These are phyloP conservation scores for Begonia peltatifolia DNA, from an alignment of 306 rosid species.

Conservation along the genomic window DNA sequence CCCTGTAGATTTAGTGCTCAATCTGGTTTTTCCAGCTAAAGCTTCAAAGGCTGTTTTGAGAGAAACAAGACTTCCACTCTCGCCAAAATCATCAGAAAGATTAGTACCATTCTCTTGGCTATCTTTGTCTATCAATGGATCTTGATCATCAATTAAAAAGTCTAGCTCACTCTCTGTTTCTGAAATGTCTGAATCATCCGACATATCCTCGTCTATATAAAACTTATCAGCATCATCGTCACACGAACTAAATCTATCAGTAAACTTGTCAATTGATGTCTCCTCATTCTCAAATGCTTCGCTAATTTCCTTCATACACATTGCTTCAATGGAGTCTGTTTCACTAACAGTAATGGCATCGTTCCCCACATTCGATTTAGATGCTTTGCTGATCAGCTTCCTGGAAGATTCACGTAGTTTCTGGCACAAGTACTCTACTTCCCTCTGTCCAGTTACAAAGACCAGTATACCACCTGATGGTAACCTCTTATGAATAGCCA, in stretches of 20 bases:
- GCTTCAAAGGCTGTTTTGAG: slow-evolving; percentile 71
- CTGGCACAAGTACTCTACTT: slow-evolving; percentile 71
- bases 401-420: slow-evolving; percentile 61
- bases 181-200: slow-evolving; percentile 43
- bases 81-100: slow-evolving; percentile 28
- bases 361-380: slow-evolving; percentile 19
- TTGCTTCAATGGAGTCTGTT: slow-evolving; percentile 24
- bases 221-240: slow-evolving; percentile 57
- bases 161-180: slow-evolving; percentile 68
- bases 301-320: slow-evolving; percentile 46
- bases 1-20: slow-evolving; percentile 17
- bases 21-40: slow-evolving; percentile 30
- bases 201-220: slow-evolving; percentile 22
- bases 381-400: slow-evolving; percentile 30
- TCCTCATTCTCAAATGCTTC: slow-evolving; percentile 66
- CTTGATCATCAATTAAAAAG: slow-evolving; percentile 21
- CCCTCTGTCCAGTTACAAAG: slow-evolving; percentile 77
- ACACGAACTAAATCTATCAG: slow-evolving; percentile 45
- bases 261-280: slow-evolving; percentile 23
- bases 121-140: slow-evolving; percentile 8
- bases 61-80: slow-evolving; percentile 37
- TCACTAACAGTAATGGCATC: slow-evolving; percentile 18
- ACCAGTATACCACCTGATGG: slow-evolving; percentile 88
- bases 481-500: slow-evolving; percentile 83
- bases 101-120: slow-evolving; percentile 24